Evolutionary conservation across 257 asterid species (phyloP).

Genomic region (Avicennia marina): DNA sequence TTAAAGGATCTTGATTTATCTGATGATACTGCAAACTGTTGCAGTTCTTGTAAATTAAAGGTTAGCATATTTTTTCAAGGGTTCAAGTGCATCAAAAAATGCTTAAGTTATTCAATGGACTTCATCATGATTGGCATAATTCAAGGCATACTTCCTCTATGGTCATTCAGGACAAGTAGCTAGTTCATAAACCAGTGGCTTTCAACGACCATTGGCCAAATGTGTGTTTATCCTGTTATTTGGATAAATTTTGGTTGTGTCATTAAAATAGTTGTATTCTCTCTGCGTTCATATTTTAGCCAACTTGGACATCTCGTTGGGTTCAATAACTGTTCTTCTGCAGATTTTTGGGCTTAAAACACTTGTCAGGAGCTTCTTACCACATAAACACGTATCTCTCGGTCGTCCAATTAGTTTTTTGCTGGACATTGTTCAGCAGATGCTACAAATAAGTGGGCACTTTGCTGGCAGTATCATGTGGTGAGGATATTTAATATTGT

Average conservation of each 20-base stretch:
- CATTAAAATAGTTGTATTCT: constrained; percentile 2
- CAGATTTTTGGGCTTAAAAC: constrained; percentile 89
- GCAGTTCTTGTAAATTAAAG: constrained; percentile 67
- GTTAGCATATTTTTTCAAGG: constrained; percentile 32
- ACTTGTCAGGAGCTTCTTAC: constrained; percentile 72
- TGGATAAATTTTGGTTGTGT: background rate
- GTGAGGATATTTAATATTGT: constrained; percentile 23
- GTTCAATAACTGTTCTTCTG: constrained; percentile 16
- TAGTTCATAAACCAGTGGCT: background rate
- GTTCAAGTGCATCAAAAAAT: constrained; percentile 8
- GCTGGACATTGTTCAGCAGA: constrained; percentile 50
- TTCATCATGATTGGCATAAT: constrained; percentile 3
- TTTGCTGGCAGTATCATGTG: constrained; percentile 45
- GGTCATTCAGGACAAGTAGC: constrained; percentile 1
- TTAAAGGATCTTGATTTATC: constrained; percentile 30
- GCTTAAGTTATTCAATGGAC: background rate
- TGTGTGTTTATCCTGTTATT: too few relatives aligned
- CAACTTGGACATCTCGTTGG: constrained; percentile 13
- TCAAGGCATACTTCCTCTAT: background rate
- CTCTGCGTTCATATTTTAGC: constrained; percentile 16
- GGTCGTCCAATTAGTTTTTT: constrained; percentile 49
- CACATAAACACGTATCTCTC: constrained; percentile 36
- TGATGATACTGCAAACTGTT: constrained; percentile 43
- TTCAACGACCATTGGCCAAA: too few relatives aligned
- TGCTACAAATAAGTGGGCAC: constrained; percentile 52